These are phyloP conservation scores for Fusarium guadeloupense DNA, from an alignment of 2,329 filamentous ascomycete genomes.

Conservation along the genomic window DNA sequence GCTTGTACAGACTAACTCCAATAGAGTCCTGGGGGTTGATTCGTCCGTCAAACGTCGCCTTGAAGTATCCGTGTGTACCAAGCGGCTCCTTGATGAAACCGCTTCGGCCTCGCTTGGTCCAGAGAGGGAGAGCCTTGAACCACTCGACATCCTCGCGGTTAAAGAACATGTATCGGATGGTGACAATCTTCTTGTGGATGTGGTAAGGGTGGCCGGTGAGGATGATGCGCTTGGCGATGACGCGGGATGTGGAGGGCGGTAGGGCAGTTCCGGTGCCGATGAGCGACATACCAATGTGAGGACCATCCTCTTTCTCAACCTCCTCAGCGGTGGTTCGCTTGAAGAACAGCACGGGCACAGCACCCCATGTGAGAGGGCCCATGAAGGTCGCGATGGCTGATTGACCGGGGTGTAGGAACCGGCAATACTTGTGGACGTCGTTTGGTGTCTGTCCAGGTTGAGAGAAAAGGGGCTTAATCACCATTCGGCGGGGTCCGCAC, in stretches of 20 bases:
- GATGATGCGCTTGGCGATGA: constrained; percentile 93
- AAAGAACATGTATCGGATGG: constrained; percentile 99
- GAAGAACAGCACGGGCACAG: constrained; percentile 91
- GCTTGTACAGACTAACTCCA: constrained; percentile 88
- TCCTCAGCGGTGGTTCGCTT: constrained; percentile 63
- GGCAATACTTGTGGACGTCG: constrained; percentile 96
- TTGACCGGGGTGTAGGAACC: constrained; percentile 89
- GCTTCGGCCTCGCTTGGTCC: constrained; percentile 88
- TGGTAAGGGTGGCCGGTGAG: constrained; percentile 97
- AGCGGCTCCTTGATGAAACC: constrained; percentile 94
- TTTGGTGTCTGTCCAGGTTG: constrained; percentile 90
- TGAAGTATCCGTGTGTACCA: constrained; percentile 99
- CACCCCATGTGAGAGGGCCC: constrained; percentile 91
- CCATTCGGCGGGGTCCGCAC: constrained; percentile 85
- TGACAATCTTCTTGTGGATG: constrained; percentile 98
- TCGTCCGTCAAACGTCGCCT: constrained; percentile 94
- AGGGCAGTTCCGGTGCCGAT: constrained; percentile 89
- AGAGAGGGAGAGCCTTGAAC: constrained; percentile 96
- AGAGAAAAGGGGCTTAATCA: constrained; percentile 92
- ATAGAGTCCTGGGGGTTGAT: constrained; percentile 97
- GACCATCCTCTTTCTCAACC: constrained; percentile 53
- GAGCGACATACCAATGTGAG: constrained; percentile 69
- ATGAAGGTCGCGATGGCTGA: constrained; percentile 90
- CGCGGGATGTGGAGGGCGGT: constrained; percentile 76
- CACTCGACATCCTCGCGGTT: constrained; percentile 93